Percentiles rank a stretch among this genome's conserved stretches.
phyloP scores from a whole-genome alignment of 805 yeast species.

The Candida sakaeoensis region DNA sequence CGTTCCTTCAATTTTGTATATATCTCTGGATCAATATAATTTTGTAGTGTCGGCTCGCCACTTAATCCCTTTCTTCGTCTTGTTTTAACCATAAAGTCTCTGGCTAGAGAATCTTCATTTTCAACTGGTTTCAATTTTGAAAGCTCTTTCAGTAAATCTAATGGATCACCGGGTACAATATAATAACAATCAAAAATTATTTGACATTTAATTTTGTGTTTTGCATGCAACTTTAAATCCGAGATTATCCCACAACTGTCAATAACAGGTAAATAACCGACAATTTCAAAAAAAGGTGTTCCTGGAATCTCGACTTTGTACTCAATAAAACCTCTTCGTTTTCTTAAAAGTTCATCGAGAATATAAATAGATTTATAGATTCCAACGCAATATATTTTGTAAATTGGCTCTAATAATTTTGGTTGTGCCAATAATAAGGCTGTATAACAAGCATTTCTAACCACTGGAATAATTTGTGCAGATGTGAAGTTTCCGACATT shows the following conservation, averaged over 20 bases:
- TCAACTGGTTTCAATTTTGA: constrained; percentile 78
- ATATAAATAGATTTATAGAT: constrained; percentile 45
- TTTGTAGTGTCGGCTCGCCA: constrained; percentile 64
- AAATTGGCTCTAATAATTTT: constrained; percentile 76
- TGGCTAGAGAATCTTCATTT: constrained; percentile 56
- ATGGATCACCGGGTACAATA: constrained; percentile 85
- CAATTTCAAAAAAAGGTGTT: constrained; percentile 59
- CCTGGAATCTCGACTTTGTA: constrained; percentile 60
- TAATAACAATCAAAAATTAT: constrained; percentile 70
- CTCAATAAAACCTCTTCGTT: constrained; percentile 62
- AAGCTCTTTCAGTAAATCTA: constrained; percentile 60
- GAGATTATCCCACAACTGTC: constrained; percentile 89
- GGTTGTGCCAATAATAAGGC: constrained; percentile 79
- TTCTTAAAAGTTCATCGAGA: constrained; percentile 46
- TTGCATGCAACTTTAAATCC: constrained; percentile 72
- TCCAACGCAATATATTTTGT: constrained; percentile 56
- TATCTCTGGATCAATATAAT: constrained; percentile 63
- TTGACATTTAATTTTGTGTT: constrained; percentile 73
- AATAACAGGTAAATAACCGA: constrained; percentile 76
- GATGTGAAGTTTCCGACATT: constrained; percentile 49
- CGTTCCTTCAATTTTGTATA: constrained; percentile 49
- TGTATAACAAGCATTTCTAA: constrained; percentile 78
- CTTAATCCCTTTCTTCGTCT: constrained; percentile 82
- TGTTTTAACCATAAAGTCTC: constrained; percentile 88
- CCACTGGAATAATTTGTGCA: constrained; percentile 75